phyloP scores from a whole-genome alignment of 2,329 filamentous ascomycete species.

The Trichoderma simmonsii region DNA sequence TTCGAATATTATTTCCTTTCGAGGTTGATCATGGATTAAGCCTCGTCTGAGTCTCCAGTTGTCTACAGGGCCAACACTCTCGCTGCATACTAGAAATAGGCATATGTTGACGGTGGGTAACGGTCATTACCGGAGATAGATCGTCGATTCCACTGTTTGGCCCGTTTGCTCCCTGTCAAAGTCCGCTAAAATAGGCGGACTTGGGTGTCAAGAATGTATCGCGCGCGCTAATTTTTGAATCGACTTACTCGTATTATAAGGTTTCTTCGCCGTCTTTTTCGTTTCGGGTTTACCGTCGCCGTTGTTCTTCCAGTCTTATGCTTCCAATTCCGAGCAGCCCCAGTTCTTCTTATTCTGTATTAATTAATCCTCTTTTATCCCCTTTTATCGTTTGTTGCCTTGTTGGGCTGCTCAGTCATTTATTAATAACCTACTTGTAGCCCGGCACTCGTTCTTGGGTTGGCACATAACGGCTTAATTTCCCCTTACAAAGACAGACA shows the following conservation, averaged over 20 bases:
- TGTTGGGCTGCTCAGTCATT: background rate
- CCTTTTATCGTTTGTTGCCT: background rate
- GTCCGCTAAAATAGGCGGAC: background rate
- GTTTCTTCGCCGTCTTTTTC: background rate
- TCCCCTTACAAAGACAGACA: background rate
- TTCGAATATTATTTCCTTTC: background rate
- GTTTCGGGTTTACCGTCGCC: background rate
- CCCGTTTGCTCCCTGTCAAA: background rate
- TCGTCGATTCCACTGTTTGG: background rate
- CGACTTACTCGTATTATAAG: background rate
- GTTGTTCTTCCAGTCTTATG: background rate
- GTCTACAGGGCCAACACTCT: no score
- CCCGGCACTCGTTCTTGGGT: background rate
- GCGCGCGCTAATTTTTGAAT: background rate
- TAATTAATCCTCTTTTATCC: background rate
- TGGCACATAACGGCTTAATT: background rate
- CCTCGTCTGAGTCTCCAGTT: background rate
- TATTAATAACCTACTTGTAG: background rate
- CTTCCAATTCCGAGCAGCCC: background rate
- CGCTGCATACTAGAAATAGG: background rate
- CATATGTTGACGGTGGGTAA: background rate
- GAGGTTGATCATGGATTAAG: background rate
- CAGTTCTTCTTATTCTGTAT: background rate
- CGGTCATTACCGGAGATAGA: slow-evolving; percentile 7
- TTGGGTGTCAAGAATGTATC: background rate